Conservation (phyloP, 352 stramenopile genomes). For the Phytopythium oedochilum region DNA sequence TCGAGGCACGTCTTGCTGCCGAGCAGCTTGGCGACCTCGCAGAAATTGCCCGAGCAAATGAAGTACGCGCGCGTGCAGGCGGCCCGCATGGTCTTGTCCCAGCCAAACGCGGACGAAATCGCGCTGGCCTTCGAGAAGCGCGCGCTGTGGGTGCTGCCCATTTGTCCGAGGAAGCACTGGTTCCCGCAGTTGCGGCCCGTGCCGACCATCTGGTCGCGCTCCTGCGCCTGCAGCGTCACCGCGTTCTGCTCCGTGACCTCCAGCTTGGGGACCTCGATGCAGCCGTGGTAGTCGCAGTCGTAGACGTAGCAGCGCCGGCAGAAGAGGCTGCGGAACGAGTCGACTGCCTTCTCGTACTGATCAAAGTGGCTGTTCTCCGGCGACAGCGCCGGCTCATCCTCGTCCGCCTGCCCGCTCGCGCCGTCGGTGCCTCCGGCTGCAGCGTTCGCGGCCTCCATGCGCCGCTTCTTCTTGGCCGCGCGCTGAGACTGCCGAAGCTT, state of each 20-base stretch:
- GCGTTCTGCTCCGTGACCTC: constrained; percentile 62
- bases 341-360: constrained; percentile 48
- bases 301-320: constrained; percentile 81
- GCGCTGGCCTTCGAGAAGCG: constrained; percentile 45
- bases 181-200: constrained; percentile 74
- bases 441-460: constrained; percentile 15
- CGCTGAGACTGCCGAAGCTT: constrained; percentile 31
- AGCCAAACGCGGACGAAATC: constrained; percentile 46
- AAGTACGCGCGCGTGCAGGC: constrained; percentile 61
- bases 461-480: constrained; percentile 33
- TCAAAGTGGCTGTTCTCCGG: constrained; percentile 39
- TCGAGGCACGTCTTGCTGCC: constrained; percentile 64
- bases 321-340: constrained; percentile 76
- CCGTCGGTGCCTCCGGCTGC: no score
- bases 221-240: constrained; percentile 32
- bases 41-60: constrained; percentile 71
- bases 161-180: constrained; percentile 65
- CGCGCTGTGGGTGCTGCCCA: constrained; percentile 4
- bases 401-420: constrained; percentile 2
- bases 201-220: constrained; percentile 32
- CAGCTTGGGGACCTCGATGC: constrained; percentile 46
- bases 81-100: constrained; percentile 34
- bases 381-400: constrained; percentile 11
- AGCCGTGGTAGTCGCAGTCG: constrained; percentile 82
- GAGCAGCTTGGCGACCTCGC: constrained; percentile 66